Evolutionary conservation across 306 rosid genomes (phyloP).

Genomic region (Cicer yamashitae): DNA sequence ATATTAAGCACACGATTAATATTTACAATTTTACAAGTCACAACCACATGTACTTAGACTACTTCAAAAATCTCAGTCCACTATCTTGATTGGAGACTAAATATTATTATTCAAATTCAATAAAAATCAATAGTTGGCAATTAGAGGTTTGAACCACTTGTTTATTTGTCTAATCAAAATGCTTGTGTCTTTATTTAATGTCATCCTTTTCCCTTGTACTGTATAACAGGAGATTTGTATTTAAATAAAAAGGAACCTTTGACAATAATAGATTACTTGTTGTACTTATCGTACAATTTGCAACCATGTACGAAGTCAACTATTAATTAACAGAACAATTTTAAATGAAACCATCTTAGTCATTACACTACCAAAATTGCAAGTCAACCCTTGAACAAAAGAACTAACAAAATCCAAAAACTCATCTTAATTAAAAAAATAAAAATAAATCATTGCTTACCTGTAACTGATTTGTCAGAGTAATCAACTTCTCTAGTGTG

Average conservation of each 20-base stretch:
- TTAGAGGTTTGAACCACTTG: conserved; percentile 27
- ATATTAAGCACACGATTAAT: not conserved
- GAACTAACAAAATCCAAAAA: conserved; percentile 1
- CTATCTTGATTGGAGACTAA: conserved; percentile 20
- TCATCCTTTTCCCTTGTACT: conserved; percentile 32
- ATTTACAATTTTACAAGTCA: not conserved
- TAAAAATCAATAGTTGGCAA: not conserved
- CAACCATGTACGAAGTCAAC: conserved; percentile 33
- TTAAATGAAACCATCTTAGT: conserved; percentile 40
- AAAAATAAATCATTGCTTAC: conserved; percentile 41
- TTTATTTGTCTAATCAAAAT: conserved; percentile 12
- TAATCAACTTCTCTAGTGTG: conserved; percentile 80
- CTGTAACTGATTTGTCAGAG: conserved; percentile 84
- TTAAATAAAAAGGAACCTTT: conserved; percentile 10
- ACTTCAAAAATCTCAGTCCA: too few relatives aligned
- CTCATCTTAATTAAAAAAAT: not conserved
- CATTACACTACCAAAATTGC: conserved; percentile 25
- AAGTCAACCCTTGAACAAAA: conserved; percentile 26
- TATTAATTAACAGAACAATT: conserved; percentile 30
- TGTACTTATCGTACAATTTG: conserved; percentile 13
- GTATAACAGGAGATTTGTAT: conserved; percentile 1
- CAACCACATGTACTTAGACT: conserved; percentile 1
- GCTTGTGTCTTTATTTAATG: conserved; percentile 19
- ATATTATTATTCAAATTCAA: conserved; percentile 1
- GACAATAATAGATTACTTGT: conserved; percentile 21